These are phyloP conservation scores for Straminergon stramineum DNA, from an alignment of 225 moss, liverwort and hornwort species.

Conservation along the genomic window DNA sequence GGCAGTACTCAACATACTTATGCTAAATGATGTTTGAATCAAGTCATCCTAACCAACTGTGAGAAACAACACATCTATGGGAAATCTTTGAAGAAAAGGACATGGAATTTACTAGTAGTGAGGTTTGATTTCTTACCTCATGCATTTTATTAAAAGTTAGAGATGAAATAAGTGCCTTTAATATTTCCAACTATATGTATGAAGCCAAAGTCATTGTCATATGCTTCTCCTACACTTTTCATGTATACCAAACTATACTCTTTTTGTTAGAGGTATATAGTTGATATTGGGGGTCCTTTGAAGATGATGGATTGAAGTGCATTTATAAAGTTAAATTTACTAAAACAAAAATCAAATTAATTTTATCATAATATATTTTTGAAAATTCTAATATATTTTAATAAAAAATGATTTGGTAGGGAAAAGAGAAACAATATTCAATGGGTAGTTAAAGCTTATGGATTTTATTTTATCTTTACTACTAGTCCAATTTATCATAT, in stretches of 20 bases:
- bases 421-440: neutral
- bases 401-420: neutral
- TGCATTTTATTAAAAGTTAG: neutral
- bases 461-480: neutral
- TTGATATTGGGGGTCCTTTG: neutral
- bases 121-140: neutral
- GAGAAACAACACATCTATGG: no score
- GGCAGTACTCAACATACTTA: no score
- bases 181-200: neutral
- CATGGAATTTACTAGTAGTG: no score
- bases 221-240: neutral
- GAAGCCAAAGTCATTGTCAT: neutral
- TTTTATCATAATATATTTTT: neutral
- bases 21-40: no score
- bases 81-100: no score
- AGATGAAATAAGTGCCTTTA: neutral
- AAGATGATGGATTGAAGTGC: neutral
- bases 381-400: neutral
- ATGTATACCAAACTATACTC: fast-evolving
- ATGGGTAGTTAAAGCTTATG: neutral
- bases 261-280: neutral
- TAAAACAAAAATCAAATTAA: neutral
- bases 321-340: neutral
- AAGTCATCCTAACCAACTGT: no score
- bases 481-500: neutral